Conservation (phyloP, 2,329 filamentous ascomycete species). For the Cladosporium velox region DNA sequence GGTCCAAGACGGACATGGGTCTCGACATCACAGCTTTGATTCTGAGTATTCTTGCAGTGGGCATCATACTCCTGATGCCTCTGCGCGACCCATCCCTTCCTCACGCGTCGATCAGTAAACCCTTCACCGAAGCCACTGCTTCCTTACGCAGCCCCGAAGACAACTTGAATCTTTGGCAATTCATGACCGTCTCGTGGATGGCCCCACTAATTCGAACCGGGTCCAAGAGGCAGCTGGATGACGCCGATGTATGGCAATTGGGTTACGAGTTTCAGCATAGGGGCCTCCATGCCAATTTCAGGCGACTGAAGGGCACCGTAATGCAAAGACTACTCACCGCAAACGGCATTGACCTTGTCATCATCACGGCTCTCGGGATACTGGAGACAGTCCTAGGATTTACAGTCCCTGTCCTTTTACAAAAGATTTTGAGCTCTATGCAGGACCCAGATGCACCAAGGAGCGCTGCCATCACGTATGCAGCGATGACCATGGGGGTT, state of each 20-base stretch:
- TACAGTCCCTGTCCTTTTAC: constrained; percentile 68
- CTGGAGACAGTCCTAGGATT: constrained; percentile 59
- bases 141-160: constrained; percentile 76
- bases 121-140: constrained; percentile 58
- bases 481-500: constrained; percentile 60
- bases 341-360: constrained; percentile 76
- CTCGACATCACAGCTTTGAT: constrained; percentile 39
- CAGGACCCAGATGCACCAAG: constrained; percentile 53
- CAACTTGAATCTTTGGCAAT: constrained; percentile 76
- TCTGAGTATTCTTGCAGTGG: constrained; percentile 50
- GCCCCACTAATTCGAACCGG: constrained; percentile 69
- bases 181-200: constrained; percentile 84
- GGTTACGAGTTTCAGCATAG: constrained; percentile 80
- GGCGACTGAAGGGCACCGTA: constrained; percentile 71
- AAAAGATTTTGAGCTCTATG: constrained; percentile 69
- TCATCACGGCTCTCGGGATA: constrained; percentile 65
- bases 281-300: constrained; percentile 72
- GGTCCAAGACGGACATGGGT: constrained; percentile 28
- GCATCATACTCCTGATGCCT: constrained; percentile 67
- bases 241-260: constrained; percentile 79
- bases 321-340: constrained; percentile 69
- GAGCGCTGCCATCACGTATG: constrained; percentile 65
- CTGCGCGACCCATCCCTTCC: constrained; percentile 62
- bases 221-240: constrained; percentile 65
- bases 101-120: constrained; percentile 59